Conservation (phyloP, 2,329 filamentous ascomycete species). For the Pestalotiopsis sp. region DNA sequence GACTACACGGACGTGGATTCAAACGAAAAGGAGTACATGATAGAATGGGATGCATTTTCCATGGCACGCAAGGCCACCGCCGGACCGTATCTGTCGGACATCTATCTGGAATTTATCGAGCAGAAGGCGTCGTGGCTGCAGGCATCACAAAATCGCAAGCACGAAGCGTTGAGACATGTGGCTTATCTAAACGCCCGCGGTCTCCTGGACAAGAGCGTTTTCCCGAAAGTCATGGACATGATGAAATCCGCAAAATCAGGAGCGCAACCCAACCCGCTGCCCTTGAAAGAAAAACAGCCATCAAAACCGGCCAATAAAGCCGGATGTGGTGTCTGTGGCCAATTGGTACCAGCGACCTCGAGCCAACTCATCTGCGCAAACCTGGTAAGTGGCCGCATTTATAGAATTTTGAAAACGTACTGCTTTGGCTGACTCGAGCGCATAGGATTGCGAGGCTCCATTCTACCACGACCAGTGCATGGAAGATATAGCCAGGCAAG, state of each 20-base stretch:
- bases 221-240: conserved; percentile 43
- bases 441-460: conserved; percentile 43
- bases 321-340: conserved; percentile 51
- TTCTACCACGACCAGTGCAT: conserved; percentile 55
- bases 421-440: conserved; percentile 18
- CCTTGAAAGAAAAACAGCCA: conserved; percentile 30
- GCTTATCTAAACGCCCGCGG: conserved; percentile 53
- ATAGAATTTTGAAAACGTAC: background rate
- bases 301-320: conserved; percentile 32
- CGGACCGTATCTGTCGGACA: conserved; percentile 52
- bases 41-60: conserved; percentile 60
- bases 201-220: conserved; percentile 45
- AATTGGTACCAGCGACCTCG: conserved; percentile 47
- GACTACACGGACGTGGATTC: conserved; percentile 59
- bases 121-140: conserved; percentile 57
- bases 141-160: conserved; percentile 46
- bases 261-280: conserved; percentile 24
- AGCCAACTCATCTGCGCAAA: conserved; percentile 52
- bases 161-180: conserved; percentile 58
- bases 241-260: conserved; percentile 45
- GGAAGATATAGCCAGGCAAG: conserved; percentile 33
- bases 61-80: conserved; percentile 53
- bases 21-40: conserved; percentile 60
- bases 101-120: conserved; percentile 54
- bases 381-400: conserved; percentile 40